Base-by-base conservation (phyloP, 2,329 filamentous ascomycete species). In the Colletotrichum tabaci region DNA sequence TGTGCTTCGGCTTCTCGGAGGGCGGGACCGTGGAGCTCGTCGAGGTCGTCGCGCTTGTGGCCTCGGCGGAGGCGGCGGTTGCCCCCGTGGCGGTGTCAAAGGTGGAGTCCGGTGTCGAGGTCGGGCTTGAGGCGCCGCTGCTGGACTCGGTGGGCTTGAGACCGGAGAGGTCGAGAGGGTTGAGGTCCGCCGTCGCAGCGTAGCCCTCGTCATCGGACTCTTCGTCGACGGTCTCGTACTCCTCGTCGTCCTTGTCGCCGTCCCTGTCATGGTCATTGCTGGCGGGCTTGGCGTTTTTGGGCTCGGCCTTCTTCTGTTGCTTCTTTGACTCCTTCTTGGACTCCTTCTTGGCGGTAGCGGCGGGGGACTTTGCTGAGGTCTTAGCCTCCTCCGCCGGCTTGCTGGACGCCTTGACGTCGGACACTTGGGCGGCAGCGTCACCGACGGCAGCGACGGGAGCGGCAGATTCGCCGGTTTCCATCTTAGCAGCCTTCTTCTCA, bases 21-120 rank as follows among this genome's bases (percentile, higher is more conserved):
- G 87, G 85, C 8, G 90, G 85, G 15, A 89, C 85, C 57, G 90
- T 87, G 26, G 92, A 94, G 66, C 92, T 93, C 66, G 91, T 88
- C 21, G 93, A 94, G 40, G 93, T 94, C 57, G 87, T 89, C 72
- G 85, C 84, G 80, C 89, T 90, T 58, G 87, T 82, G n/a, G 84
- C 78, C 72, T 89, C 87, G 71, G 77, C 81, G 7, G 80, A 79
- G 30, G 79, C 77, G 63, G 83, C 82, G 72, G 73, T 79, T 73
- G 83, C 80, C 74, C 87, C 81, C 21, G 79, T 76, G 50, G 83
- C 81, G 66, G 84, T 84, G 78, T 94, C 92, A 76, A 91, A 91
- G 3, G 86, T 84, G 30, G 90, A 93, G 56, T 85, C 82, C n/a
- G 86, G 84, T 16, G 80, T 78, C 12, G 80, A 80, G 30, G 79